These are phyloP conservation scores for Suhomyces bokatorum DNA, from an alignment of 1,139 yeast species.

Conservation along the genomic window DNA sequence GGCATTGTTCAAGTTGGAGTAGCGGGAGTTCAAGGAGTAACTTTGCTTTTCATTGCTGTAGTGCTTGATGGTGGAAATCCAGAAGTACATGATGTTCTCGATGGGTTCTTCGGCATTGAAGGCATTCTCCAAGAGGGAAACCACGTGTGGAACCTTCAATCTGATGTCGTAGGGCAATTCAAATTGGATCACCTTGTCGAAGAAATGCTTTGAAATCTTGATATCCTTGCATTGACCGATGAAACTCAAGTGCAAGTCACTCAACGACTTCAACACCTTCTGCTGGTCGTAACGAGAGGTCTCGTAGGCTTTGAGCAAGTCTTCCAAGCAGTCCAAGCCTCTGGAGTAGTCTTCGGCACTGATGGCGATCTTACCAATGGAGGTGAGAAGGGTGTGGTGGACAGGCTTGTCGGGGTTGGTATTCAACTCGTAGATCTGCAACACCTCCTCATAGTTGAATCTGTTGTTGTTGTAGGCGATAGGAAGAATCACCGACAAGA, in stretches of 20 bases:
- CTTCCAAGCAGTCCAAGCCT: conserved; percentile 44
- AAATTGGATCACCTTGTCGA: conserved; percentile 64
- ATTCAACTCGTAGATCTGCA: conserved; percentile 39
- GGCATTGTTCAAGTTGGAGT: conserved; percentile 65
- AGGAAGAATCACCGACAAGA: conserved; percentile 72
- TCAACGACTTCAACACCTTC: conserved; percentile 29
- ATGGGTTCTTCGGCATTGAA: conserved; percentile 59
- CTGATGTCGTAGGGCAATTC: conserved; percentile 73
- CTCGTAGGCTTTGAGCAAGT: conserved; percentile 34
- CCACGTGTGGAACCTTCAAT: conserved; percentile 75
- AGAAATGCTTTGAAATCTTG: conserved; percentile 69
- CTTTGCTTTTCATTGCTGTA: conserved; percentile 45
- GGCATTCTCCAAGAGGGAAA: conserved; percentile 63
- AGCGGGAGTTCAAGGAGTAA: conserved; percentile 51
- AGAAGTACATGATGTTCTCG: conserved; percentile 58
- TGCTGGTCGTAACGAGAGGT: conserved; percentile 15
- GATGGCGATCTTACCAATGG: conserved; percentile 46
- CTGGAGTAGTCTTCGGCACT: conserved; percentile 40
- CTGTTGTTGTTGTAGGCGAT: conserved; percentile 63
- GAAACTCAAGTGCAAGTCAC: conserved; percentile 73
- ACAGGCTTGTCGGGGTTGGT: conserved; percentile 23
- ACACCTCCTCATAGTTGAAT: conserved; percentile 57
- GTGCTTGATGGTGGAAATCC: conserved; percentile 62
- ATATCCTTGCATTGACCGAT: conserved; percentile 81
- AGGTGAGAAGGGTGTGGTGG: conserved; percentile 31